A percentile compares a stretch with the other conserved stretches of the same genome.
These are phyloP conservation scores for Chlamydomonas sphaeroides DNA, from an alignment of 139 green algal species.

Conservation along the genomic window DNA sequence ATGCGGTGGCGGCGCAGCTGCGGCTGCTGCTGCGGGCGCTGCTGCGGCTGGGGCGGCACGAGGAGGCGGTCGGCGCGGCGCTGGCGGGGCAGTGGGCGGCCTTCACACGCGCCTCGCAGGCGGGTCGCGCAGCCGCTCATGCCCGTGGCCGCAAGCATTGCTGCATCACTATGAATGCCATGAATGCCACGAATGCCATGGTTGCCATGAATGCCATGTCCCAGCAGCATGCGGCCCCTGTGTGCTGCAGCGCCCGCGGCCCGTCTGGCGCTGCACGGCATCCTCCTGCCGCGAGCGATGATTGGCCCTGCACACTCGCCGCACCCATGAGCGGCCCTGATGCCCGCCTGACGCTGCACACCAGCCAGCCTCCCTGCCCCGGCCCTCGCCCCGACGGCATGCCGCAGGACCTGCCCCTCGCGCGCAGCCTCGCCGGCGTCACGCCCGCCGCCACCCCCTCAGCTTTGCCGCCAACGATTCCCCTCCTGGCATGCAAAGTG, in stretches of 20 bases:
- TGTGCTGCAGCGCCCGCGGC: too few relatives aligned
- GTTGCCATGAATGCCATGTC: too few relatives aligned
- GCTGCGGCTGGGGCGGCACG: neutral
- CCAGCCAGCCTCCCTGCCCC: too few relatives aligned
- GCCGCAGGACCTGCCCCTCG: constrained; percentile 10
- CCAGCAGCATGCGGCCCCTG: neutral
- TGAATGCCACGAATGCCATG: too few relatives aligned
- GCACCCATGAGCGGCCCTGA: too few relatives aligned
- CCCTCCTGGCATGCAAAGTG: constrained; percentile 1
- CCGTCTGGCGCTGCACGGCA: neutral
- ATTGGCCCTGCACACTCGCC: too few relatives aligned
- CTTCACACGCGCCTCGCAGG: constrained; percentile 9
- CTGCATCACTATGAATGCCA: too few relatives aligned
- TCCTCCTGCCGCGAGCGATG: neutral
- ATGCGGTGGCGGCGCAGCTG: constrained; percentile 13
- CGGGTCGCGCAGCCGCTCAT: neutral
- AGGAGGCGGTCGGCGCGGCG: neutral
- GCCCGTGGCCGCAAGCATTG: too few relatives aligned
- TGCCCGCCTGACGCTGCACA: too few relatives aligned
- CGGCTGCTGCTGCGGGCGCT: constrained; percentile 11
- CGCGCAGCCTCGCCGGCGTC: neutral
- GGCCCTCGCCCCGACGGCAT: too few relatives aligned
- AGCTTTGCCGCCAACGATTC: too few relatives aligned
- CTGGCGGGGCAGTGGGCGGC: neutral
- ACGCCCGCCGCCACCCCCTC: too few relatives aligned